These are phyloP conservation scores for Onygena corvina DNA, from an alignment of 2,329 filamentous ascomycete species.

Conservation along the genomic window DNA sequence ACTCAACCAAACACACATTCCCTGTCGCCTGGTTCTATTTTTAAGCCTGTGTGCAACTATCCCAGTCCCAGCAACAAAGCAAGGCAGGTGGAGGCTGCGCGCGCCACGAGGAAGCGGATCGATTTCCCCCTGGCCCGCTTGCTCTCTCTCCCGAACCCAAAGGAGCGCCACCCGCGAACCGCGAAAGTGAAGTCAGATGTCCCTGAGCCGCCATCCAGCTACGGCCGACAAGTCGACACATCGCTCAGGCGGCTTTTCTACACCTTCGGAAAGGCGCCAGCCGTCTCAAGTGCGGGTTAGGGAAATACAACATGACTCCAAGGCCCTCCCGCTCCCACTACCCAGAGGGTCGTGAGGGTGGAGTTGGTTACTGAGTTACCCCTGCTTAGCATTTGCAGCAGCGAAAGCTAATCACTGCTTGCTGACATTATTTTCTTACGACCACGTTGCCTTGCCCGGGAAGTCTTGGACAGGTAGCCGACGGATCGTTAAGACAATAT, in stretches of 20 bases:
- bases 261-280: too few species aligned
- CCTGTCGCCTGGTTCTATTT: not conserved
- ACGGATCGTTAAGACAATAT: not conserved
- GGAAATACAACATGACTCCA: too few species aligned
- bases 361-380: not conserved
- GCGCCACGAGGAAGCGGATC: slow-evolving; percentile 2
- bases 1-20: too few species aligned
- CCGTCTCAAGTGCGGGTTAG: too few species aligned
- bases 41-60: not conserved
- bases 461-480: not conserved
- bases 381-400: not conserved
- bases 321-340: too few species aligned
- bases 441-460: not conserved
- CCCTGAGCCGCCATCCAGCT: not conserved
- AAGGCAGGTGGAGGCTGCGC: not conserved
- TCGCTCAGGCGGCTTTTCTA: not conserved
- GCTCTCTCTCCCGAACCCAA: not conserved
- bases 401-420: not conserved
- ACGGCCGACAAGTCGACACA: not conserved
- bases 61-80: not conserved
- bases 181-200: not conserved
- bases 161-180: not conserved
- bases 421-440: not conserved
- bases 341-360: not conserved
- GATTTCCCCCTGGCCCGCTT: slow-evolving; percentile 1